A percentile compares a stretch with the other conserved stretches of the same genome.
phyloP scores from a whole-genome alignment of 148 eudicot genomes.

The Polygonum maritimum region DNA sequence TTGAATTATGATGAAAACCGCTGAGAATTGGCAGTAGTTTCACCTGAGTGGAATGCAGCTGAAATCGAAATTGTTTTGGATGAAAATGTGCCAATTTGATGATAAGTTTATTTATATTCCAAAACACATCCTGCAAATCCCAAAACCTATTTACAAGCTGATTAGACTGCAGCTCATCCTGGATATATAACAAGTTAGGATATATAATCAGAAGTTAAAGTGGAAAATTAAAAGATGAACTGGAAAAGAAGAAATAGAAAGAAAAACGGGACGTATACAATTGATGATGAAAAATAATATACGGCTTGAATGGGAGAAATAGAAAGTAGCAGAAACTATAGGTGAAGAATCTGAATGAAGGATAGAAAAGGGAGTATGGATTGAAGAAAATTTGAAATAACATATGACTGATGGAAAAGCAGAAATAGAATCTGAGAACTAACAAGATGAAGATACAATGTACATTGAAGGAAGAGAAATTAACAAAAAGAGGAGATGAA shows the following conservation, averaged over 20 bases:
- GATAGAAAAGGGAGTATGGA: background rate
- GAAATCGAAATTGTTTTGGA: background rate
- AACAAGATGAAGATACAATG: background rate
- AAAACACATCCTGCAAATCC: background rate
- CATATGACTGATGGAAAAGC: background rate
- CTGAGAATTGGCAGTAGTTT: background rate
- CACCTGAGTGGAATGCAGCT: background rate
- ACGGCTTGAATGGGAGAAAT: background rate
- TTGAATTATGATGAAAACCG: background rate
- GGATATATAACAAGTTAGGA: background rate
- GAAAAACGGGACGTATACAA: background rate
- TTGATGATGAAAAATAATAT: background rate
- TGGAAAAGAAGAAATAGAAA: background rate
- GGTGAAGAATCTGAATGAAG: background rate
- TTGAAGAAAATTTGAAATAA: background rate
- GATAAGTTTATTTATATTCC: background rate
- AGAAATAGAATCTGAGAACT: background rate
- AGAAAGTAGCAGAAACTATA: background rate
- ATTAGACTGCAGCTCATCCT: no score
- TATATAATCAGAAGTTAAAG: background rate
- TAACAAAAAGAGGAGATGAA: background rate
- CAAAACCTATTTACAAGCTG: background rate
- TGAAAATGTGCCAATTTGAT: background rate
- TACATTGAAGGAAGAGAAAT: background rate
- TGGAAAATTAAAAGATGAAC: background rate